Evolutionary conservation across 371 early-diverging fungal species (phyloP).

Genomic region (Rhizopus microsporus): DNA sequence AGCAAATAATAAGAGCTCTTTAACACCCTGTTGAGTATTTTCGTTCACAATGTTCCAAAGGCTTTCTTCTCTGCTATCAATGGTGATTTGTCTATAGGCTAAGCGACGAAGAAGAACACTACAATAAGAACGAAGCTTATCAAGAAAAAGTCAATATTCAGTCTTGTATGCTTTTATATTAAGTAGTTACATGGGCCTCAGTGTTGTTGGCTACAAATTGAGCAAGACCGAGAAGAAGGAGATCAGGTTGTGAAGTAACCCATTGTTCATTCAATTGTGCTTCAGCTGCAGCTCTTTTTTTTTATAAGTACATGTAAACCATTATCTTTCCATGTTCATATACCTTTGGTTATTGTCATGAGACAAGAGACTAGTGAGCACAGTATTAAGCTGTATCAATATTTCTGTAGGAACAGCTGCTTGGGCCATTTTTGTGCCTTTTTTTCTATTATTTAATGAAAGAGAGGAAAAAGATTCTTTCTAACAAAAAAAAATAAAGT

Average conservation of each 20-base stretch:
- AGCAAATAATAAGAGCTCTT: conserved; percentile 72
- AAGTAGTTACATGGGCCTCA: conserved; percentile 52
- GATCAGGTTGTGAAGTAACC: conserved; percentile 68
- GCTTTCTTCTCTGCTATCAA: conserved; percentile 46
- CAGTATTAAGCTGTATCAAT: conserved; percentile 59
- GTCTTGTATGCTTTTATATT: neutral
- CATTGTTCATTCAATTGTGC: conserved; percentile 71
- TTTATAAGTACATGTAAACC: neutral
- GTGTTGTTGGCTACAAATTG: conserved; percentile 57
- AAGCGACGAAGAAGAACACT: conserved; percentile 88
- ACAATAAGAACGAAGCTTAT: conserved; percentile 83
- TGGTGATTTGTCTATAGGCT: conserved; percentile 66
- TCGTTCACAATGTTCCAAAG: conserved; percentile 76
- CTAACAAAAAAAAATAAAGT: conserved; percentile 11
- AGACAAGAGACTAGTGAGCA: conserved; percentile 62
- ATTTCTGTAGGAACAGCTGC: conserved; percentile 57
- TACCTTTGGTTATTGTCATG: conserved; percentile 58
- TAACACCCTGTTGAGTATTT: conserved; percentile 64
- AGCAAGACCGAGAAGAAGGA: conserved; percentile 69
- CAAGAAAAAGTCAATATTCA: conserved; percentile 6
- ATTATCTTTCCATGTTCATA: neutral
- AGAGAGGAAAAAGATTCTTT: conserved; percentile 3
- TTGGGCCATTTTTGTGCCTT: conserved; percentile 38
- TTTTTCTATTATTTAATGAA: conserved; percentile 8
- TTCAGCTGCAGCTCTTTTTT: conserved; percentile 72